phyloP scores from a whole-genome alignment of 345 rosid genomes.

The Ricinus communis region DNA sequence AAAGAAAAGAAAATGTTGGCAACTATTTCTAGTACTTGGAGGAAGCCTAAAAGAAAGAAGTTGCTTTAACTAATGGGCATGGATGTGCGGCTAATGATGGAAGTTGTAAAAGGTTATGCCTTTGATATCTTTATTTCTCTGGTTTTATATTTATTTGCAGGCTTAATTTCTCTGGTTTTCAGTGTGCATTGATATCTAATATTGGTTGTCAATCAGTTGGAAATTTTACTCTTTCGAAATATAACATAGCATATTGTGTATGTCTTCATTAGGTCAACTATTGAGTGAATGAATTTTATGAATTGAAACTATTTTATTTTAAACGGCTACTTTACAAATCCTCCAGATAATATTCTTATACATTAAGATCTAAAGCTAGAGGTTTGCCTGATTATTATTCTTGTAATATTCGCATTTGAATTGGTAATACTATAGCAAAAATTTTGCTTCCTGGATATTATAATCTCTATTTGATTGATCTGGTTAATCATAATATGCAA shows the following conservation, averaged over 20 bases:
- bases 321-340: slow-evolving; percentile 77
- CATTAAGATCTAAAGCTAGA: slow-evolving; percentile 97
- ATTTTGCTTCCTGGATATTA: neutral
- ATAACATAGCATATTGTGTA: no score
- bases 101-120: slow-evolving; percentile 89
- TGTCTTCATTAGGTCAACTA: no score
- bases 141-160: neutral
- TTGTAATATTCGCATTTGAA: neutral
- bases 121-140: slow-evolving; percentile 57
- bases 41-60: slow-evolving; percentile 83
- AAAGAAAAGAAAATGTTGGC: slow-evolving; percentile 5
- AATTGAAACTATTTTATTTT: slow-evolving; percentile 16
- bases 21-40: slow-evolving; percentile 57
- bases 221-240: no score
- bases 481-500: neutral
- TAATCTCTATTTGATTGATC: neutral
- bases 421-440: neutral
- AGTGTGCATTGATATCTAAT: slow-evolving; percentile 10
- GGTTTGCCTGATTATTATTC: slow-evolving; percentile 45
- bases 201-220: slow-evolving; percentile 4
- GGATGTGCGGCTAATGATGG: slow-evolving; percentile 96
- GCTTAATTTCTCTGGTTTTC: neutral
- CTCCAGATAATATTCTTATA: slow-evolving; percentile 91
- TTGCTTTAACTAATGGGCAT: slow-evolving; percentile 74
- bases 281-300: no score